phyloP scores from a whole-genome alignment of 352 stramenopile species.

The Pythium apleroticum region DNA sequence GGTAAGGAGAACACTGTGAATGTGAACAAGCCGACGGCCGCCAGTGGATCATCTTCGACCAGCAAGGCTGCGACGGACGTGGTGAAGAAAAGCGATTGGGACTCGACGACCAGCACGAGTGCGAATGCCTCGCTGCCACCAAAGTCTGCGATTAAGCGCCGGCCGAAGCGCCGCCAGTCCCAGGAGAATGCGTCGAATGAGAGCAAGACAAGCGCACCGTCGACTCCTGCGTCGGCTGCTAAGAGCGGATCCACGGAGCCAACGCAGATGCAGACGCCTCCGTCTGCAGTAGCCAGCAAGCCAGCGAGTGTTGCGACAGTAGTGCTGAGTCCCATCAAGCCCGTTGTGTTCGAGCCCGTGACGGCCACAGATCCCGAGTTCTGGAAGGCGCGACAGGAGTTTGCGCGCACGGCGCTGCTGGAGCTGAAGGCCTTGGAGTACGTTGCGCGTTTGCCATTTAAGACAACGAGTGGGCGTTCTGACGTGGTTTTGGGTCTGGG shows the following conservation, averaged over 20 bases:
- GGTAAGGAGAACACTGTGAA: slow-evolving; percentile 25
- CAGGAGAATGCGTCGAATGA: neutral
- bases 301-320: slow-evolving; percentile 7
- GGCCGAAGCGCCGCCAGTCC: slow-evolving; percentile 14
- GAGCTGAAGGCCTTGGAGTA: slow-evolving; percentile 42
- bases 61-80: slow-evolving; percentile 3
- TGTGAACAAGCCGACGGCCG: neutral
- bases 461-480: neutral
- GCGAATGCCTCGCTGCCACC: neutral
- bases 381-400: slow-evolving; percentile 39
- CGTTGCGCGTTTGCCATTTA: slow-evolving; percentile 10
- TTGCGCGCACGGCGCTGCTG: slow-evolving; percentile 32
- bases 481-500: neutral
- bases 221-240: slow-evolving; percentile 1
- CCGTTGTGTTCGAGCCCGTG: slow-evolving; percentile 20
- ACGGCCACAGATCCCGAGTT: slow-evolving; percentile 33
- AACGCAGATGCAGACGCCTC: neutral
- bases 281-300: neutral
- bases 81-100: slow-evolving; percentile 18
- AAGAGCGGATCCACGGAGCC: neutral
- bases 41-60: neutral
- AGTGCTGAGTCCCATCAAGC: slow-evolving; percentile 14
- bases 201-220: neutral
- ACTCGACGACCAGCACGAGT: slow-evolving; percentile 2
- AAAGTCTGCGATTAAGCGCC: slow-evolving; percentile 14